Base-by-base conservation (phyloP, 2,329 filamentous ascomycete species). In the Penicillium brevicompactum region DNA sequence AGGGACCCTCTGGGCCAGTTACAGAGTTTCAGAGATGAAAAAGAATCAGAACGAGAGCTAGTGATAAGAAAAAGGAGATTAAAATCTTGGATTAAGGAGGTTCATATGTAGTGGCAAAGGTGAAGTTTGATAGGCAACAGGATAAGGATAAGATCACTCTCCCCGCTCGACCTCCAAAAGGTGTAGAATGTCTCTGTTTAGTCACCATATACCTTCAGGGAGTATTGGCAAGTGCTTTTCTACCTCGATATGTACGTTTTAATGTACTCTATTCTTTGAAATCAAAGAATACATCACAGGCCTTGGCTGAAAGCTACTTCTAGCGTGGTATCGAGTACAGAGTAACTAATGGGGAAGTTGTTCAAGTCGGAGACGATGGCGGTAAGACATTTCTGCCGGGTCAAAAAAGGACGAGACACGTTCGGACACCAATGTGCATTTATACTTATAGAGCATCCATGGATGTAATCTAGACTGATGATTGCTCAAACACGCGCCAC, bases 1-100 rank as follows among this genome's bases (percentile, higher is more conserved):
- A 51, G 37, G 30, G 56, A 45, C 45, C 46, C 54, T 42, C 45
- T 22, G 24, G 31, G 44, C 31, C 44, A 46, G 47, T 54, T 53
- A 56, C 55, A 49, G 50, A 46, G 50, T 44, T 37, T 42, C 27
- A 30, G 46, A 42, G n/a, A 13, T n/a, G 44, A 42, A 31, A 34
- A 44, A 22, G 31, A 16, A 18, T 18, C 18, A 18, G 18, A 18
- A 18, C 18, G 51, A 40, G 40, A 53, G 49, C 40, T 54, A 46
- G 32, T 45, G 49, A 31, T 49, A 11, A 13, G 18, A 5, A 40
- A 6, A 40, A 41, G 21, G 18, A 41, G 46, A 44, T 31, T 24
- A 43, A 40, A 38, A 53, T 18, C 8, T 27, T 27, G 51, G 43
- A 49, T 34, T 49, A 14, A n/a, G 48, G 16, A 38, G 49, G 44